Evolutionary conservation across 768 basidiomycete genomes (phyloP).

Genomic region (Pleurotus citrinopileatus): DNA sequence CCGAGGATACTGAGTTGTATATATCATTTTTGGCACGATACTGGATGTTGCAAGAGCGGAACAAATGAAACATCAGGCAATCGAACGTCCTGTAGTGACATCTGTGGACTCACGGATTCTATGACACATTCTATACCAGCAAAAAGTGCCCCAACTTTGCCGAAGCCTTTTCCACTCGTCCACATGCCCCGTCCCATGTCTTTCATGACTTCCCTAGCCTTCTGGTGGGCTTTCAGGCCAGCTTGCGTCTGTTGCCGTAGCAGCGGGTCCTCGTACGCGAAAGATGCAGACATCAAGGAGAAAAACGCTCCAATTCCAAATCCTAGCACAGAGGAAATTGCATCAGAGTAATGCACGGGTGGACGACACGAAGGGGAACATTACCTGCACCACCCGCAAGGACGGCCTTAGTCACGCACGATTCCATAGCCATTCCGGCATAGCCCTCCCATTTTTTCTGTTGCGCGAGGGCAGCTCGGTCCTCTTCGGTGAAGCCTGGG

Average conservation of each 20-base stretch:
- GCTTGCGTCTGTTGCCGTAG: conserved; percentile 61
- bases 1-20: conserved; percentile 83
- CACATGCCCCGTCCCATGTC: conserved; percentile 96
- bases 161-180: conserved; percentile 87
- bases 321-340: conserved; percentile 42
- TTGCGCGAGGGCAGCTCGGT: conserved; percentile 62
- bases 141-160: conserved; percentile 90
- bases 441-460: conserved; percentile 76
- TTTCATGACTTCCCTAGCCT: conserved; percentile 81
- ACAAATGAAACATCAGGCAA: neutral
- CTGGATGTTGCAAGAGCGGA: conserved; percentile 39
- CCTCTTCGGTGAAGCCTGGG: conserved; percentile 78
- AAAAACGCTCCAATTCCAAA: conserved; percentile 94
- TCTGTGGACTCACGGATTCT: conserved; percentile 72
- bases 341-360: conserved; percentile 1
- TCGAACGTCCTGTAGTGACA: too few relatives aligned
- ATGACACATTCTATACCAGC: conserved; percentile 96
- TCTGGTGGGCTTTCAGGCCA: conserved; percentile 64
- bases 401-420: conserved; percentile 79
- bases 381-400: conserved; percentile 81
- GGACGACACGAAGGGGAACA: conserved; percentile 26
- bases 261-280: conserved; percentile 92
- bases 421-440: conserved; percentile 75
- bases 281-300: conserved; percentile 93
- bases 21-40: conserved; percentile 97